Evolutionary conservation across 2,329 filamentous ascomycete genomes (phyloP).

Genomic region (Trichoderma sp.): DNA sequence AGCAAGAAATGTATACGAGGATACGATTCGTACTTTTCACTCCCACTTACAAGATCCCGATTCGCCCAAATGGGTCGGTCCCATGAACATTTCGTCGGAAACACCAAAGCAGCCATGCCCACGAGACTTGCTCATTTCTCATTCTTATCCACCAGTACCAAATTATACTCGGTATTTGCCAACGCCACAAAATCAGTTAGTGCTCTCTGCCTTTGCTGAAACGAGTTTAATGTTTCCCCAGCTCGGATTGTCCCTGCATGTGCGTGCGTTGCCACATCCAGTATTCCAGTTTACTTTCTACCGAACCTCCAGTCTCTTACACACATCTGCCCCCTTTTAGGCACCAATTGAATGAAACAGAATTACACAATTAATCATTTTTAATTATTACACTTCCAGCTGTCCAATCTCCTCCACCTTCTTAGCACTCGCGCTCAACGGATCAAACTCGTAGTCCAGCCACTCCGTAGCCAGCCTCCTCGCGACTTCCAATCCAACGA

Average conservation of each 20-base stretch:
- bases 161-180: not conserved
- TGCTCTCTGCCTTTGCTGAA: not conserved
- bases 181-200: not conserved
- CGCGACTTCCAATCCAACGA: slow-evolving; percentile 78
- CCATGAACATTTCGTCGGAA: not conserved
- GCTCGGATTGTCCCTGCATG: not conserved
- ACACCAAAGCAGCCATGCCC: slow-evolving; percentile 1
- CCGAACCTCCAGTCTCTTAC: not conserved
- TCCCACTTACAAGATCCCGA: not conserved
- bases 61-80: not conserved
- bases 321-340: not conserved
- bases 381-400: slow-evolving; percentile 32
- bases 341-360: not conserved
- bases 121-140: not conserved
- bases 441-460: slow-evolving; percentile 80
- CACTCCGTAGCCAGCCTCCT: slow-evolving; percentile 76
- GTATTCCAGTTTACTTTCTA: not conserved
- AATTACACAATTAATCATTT: not conserved
- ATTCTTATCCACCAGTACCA: not conserved
- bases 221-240: not conserved
- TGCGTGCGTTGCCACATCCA: not conserved
- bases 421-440: slow-evolving; percentile 45
- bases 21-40: not conserved
- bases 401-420: slow-evolving; percentile 45
- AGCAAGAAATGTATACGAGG: not conserved